These are phyloP conservation scores for Pleomassaria siparia DNA, from an alignment of 2,329 filamentous ascomycete genomes.

Conservation along the genomic window DNA sequence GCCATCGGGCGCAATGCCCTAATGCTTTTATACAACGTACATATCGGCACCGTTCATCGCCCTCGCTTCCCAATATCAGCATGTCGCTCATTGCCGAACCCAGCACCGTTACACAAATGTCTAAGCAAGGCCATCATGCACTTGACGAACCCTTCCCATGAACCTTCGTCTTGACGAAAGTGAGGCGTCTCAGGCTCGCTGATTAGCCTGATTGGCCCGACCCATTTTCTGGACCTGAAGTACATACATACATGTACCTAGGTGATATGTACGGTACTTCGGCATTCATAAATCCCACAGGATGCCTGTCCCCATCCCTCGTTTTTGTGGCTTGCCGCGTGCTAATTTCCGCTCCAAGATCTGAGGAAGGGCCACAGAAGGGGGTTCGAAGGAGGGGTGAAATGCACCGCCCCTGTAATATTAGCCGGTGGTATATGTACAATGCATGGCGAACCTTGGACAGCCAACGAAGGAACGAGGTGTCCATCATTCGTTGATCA, in stretches of 20 bases:
- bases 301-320: slow-evolving; percentile 3
- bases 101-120: slow-evolving; percentile 2
- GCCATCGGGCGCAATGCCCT: not conserved
- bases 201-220: slow-evolving; percentile 6
- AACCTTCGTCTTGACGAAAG: not conserved
- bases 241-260: too few relatives aligned
- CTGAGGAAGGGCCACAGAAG: slow-evolving; percentile 4
- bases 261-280: too few relatives aligned
- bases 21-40: slow-evolving; percentile 1
- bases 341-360: slow-evolving; percentile 9
- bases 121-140: not conserved
- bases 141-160: not conserved
- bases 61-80: slow-evolving; percentile 2
- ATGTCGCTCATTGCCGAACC: slow-evolving; percentile 9
- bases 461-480: slow-evolving; percentile 1
- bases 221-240: slow-evolving; percentile 8
- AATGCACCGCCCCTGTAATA: slow-evolving; percentile 15
- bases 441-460: slow-evolving; percentile 1
- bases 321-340: slow-evolving; percentile 3
- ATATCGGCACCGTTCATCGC: slow-evolving; percentile 10
- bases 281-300: slow-evolving; percentile 6
- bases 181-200: not conserved
- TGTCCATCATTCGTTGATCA: not conserved
- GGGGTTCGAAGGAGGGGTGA: slow-evolving; percentile 10
- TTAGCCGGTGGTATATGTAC: slow-evolving; percentile 15